A percentile compares a stretch with the other conserved stretches of the same genome.
phyloP scores from a whole-genome alignment of 108 stramenopile species.

The Bacterosira constricta region DNA sequence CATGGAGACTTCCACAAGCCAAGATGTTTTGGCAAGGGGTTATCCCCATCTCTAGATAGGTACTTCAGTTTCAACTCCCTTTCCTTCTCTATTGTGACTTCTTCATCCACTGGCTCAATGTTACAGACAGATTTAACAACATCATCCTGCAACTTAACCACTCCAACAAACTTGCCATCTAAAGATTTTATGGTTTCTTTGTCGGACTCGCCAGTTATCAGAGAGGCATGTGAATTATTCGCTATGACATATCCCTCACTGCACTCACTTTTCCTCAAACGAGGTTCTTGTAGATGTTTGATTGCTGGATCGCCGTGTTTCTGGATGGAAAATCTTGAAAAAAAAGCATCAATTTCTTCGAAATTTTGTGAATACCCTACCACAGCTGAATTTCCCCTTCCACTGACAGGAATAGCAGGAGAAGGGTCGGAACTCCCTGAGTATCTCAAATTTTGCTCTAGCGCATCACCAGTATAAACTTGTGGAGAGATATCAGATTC shows the following conservation, averaged over 20 bases:
- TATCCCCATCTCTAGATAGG: not conserved
- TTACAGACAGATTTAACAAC: no score
- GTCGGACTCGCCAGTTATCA: no score
- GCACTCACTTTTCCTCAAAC: no score
- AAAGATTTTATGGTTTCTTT: no score
- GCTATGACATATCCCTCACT: no score
- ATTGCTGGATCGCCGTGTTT: not conserved
- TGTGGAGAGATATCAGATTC: not conserved
- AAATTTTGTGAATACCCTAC: slow-evolving; percentile 1
- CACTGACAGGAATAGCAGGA: no score
- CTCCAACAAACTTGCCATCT: no score
- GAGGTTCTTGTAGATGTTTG: no score
- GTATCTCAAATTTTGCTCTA: slow-evolving; percentile 1
- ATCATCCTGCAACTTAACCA: no score
- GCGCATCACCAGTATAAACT: not conserved
- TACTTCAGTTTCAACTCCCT: not conserved
- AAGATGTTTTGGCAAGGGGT: slow-evolving; percentile 16
- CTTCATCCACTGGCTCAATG: no score
- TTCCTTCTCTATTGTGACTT: slow-evolving; percentile 2
- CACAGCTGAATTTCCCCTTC: not conserved
- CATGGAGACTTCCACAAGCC: slow-evolving; percentile 48
- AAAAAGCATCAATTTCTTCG: slow-evolving; percentile 39
- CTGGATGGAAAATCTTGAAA: slow-evolving; percentile 42
- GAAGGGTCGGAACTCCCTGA: no score
- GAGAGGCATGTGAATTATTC: no score